Conservation (phyloP, 371 early-diverging fungal species). For the Gilbertella persicaria region DNA sequence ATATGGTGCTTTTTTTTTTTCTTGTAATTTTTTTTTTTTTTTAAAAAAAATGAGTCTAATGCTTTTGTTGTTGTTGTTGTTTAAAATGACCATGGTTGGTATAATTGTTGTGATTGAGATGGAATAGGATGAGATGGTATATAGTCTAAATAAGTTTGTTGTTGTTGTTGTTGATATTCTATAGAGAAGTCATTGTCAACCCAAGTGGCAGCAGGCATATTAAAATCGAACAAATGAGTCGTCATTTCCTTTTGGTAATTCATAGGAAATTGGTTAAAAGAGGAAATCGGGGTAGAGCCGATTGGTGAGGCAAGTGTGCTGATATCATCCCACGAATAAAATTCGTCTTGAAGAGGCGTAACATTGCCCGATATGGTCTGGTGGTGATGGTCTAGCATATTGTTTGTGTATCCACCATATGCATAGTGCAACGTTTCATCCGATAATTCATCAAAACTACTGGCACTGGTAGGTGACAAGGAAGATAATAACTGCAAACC, state of each 20-base stretch:
- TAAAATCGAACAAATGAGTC: background rate
- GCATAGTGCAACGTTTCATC: constrained; percentile 27
- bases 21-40: background rate
- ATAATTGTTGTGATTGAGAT: constrained; percentile 1
- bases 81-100: constrained; percentile 3
- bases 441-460: constrained; percentile 17
- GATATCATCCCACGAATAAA: constrained; percentile 24
- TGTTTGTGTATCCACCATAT: constrained; percentile 25
- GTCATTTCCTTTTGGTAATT: constrained; percentile 1
- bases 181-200: constrained; percentile 2
- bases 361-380: constrained; percentile 19
- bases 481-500: background rate
- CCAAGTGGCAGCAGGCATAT: background rate
- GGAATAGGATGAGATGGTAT: constrained; percentile 2
- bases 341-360: constrained; percentile 15
- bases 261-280: background rate
- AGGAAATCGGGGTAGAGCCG: constrained; percentile 15
- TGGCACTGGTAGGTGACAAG: constrained; percentile 15
- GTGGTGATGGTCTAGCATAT: constrained; percentile 12
- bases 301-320: constrained; percentile 13
- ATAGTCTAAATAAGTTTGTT: constrained; percentile 5
- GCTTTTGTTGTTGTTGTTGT: background rate
- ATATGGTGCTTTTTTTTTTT: background rate
- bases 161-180: constrained; percentile 7
- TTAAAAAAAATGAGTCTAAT: background rate